Evolutionary conservation across 805 yeast genomes (phyloP).

Genomic region (Lachancea lanzarotensis): DNA sequence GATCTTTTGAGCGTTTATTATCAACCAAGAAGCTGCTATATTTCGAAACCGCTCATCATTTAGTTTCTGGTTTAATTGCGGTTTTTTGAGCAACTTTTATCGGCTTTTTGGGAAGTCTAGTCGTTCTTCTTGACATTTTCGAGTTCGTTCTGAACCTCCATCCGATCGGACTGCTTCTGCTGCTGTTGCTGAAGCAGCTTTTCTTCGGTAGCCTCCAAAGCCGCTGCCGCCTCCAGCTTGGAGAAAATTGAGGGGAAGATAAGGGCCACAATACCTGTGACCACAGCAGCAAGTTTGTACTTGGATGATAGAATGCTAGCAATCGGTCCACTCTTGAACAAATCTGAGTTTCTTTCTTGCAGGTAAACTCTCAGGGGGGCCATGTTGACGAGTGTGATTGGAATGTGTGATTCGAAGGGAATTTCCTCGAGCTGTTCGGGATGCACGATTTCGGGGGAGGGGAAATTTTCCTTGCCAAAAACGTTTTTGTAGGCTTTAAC

Average conservation of each 20-base stretch:
- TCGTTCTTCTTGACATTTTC: background rate
- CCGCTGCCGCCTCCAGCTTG: constrained; percentile 38
- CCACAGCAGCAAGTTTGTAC: constrained; percentile 32
- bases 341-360: constrained; percentile 28
- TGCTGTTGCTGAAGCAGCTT: constrained; percentile 19
- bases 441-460: constrained; percentile 26
- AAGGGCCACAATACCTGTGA: constrained; percentile 23
- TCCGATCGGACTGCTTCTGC: constrained; percentile 17
- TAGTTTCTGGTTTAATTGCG: no score
- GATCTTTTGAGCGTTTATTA: no score
- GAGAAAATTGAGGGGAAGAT: constrained; percentile 35
- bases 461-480: constrained; percentile 32
- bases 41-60: no score
- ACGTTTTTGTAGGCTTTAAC: constrained; percentile 25
- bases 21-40: no score
- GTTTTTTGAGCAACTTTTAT: background rate
- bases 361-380: constrained; percentile 33
- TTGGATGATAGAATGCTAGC: constrained; percentile 35
- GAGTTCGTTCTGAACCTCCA: background rate
- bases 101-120: background rate
- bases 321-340: constrained; percentile 34
- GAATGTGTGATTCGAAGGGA: constrained; percentile 18
- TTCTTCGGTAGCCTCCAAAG: constrained; percentile 31
- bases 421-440: constrained; percentile 27
- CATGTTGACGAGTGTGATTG: constrained; percentile 20